Evolutionary conservation across 1,284 basidiomycete species (phyloP), one percentile per base, ranked within the genome.

Genomic region (Cryptococcus neoformans): DNA sequence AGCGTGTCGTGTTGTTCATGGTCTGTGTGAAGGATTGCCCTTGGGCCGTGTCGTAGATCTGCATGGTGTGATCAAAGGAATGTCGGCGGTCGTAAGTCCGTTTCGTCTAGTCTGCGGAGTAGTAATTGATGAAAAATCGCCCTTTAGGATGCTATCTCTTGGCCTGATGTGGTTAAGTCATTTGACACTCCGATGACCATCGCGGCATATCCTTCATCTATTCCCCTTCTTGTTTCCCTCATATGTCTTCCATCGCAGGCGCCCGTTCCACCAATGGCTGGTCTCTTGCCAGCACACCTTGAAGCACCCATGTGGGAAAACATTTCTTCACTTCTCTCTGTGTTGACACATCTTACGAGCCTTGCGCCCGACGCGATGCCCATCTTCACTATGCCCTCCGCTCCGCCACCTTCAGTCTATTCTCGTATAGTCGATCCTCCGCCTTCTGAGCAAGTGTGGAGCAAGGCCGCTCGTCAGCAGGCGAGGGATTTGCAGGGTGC

Each of bases 321-420:
- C 73, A 83, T 88, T 4, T 77, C 89, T 28, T 90, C 90, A 62
- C 92, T 97, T 72, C 83, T 98, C 34, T 87, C 87, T 55, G 83
- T 98, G 35, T 82, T 98, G 45, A 88, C 92, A 70, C 90, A 90
- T 6, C 83, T 98, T 34, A 84, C 96, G 14, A 90, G 88, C 41
- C 82, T 97, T 28, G 88, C 92, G 2, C 87, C 86, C 7, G 92
- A 96, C 73, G 89, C 89, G 0, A 93, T 97, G 80, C 91, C 89
- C 67, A 91, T 98, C 69, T 88, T 92, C 57, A 85, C 87, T 36
- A 81, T 95, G 17, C 88, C 90, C 21, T 87, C 88, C 8, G 83
- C 85, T 34, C 82, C 88, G 59, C 87, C 92, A 54, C 89, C 93
- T 16, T 87, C 88, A 0, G 85, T 54, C 10, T 70, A 91, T 39